Base-by-base conservation (phyloP, 345 rosid genomes). In the Euphorbia peplus region DNA sequence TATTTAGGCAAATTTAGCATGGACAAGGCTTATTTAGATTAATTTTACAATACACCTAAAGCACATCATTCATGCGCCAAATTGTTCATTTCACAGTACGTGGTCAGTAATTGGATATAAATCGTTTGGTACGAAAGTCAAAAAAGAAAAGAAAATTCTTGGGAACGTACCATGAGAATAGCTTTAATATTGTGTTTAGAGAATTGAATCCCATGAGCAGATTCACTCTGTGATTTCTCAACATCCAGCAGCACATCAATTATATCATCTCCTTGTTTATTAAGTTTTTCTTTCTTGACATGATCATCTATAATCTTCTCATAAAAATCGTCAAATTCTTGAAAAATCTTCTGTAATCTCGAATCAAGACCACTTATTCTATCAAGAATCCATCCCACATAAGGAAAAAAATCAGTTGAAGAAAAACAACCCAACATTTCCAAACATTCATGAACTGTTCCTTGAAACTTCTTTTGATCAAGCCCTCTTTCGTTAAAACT, bases 271-370 rank as follows among this genome's bases (percentile, higher is more conserved):
- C 73, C 13, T 66, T 22, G 22, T 11, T 4, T 21, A 44, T 4
- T 16, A 0, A 19, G 1, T 24, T 47, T 61, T 61, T 9, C 58
- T 67, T 77, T n/a, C 63, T 76, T 18, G 71, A 82, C 50, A 24
- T 87, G 90, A 25, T 67, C 75, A 29, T 84, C 74, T 11, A 87
- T 78, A 1, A 73, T 52, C 26, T 81, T 64, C 16, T 80, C 68
- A 14, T 74, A 81, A 62, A 83, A 78, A 2, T 50, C 3, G 61
- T 89, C 89, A 48, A 82, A 28, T 35, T 72, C 76, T 18, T 51
- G 48, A 69, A 81, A 86, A 64, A 44, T 71, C 60, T 52, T 71
- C 52, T 61, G 50, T 11, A 21, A 51, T 22, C 65, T 61, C 11
- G 30, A 24, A 61, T 61, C 18, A 11, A 61, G 65, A 9, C 65